Evolutionary conservation across 2,329 filamentous ascomycete species (phyloP).

Genomic region (Aureobasidium sp.): DNA sequence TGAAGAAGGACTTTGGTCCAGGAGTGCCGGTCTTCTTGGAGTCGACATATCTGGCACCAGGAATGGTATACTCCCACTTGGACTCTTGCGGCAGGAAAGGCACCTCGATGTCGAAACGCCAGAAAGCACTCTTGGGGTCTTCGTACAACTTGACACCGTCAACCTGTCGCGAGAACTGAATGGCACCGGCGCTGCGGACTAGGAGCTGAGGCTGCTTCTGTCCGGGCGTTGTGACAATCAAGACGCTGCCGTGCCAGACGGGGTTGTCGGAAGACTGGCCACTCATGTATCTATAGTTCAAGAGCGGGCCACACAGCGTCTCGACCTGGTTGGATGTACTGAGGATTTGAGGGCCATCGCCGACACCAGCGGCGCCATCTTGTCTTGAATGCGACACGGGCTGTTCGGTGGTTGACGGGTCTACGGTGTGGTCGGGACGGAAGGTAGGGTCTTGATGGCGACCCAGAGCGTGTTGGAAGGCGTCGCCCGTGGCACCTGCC

Average conservation of each 20-base stretch:
- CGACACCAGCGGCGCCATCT: slow-evolving; percentile 31
- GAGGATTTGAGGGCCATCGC: slow-evolving; percentile 37
- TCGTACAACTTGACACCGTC: slow-evolving; percentile 53
- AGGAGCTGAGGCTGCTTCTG: slow-evolving; percentile 55
- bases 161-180: slow-evolving; percentile 31
- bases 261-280: slow-evolving; percentile 39
- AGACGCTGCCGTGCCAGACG: slow-evolving; percentile 75
- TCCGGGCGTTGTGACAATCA: slow-evolving; percentile 72
- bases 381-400: slow-evolving; percentile 13
- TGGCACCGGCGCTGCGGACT: slow-evolving; percentile 39
- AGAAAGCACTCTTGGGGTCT: slow-evolving; percentile 52
- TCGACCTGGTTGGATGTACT: slow-evolving; percentile 42
- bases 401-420: not conserved
- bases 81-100: slow-evolving; percentile 67
- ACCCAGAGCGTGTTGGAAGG: slow-evolving; percentile 3
- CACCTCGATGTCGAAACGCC: slow-evolving; percentile 51
- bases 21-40: slow-evolving; percentile 27
- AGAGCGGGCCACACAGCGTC: slow-evolving; percentile 63
- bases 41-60: slow-evolving; percentile 56
- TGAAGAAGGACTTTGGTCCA: slow-evolving; percentile 45
- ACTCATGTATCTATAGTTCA: slow-evolving; percentile 73
- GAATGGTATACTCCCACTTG: slow-evolving; percentile 71
- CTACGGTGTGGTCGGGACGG: slow-evolving; percentile 3
- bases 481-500: not conserved
- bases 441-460: slow-evolving; percentile 13